phyloP scores from a whole-genome alignment of 1,139 yeast species.

The Candida freyschussii region DNA sequence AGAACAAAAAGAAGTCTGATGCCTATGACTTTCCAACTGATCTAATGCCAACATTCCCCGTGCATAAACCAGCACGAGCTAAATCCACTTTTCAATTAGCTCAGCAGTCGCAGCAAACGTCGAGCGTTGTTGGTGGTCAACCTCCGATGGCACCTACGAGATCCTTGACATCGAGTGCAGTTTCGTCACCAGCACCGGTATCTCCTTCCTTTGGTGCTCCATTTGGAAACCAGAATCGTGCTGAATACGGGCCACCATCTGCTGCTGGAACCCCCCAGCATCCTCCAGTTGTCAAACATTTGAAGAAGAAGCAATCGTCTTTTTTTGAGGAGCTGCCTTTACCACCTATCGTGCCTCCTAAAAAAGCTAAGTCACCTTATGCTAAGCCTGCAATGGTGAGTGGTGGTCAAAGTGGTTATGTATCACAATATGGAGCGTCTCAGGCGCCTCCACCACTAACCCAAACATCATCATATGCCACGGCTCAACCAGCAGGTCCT shows the following conservation, averaged over 20 bases:
- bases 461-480: too few species aligned
- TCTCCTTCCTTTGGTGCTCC: neutral
- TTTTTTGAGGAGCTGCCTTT: constrained; percentile 56
- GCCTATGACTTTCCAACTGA: constrained; percentile 78
- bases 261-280: constrained; percentile 17
- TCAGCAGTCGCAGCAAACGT: constrained; percentile 6
- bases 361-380: constrained; percentile 6
- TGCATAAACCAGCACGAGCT: constrained; percentile 26
- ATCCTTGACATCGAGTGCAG: too few species aligned
- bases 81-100: constrained; percentile 6
- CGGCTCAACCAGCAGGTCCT: too few species aligned
- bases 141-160: constrained; percentile 5
- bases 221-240: neutral
- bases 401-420: too few species aligned
- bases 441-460: too few species aligned
- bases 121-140: too few species aligned
- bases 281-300: constrained; percentile 10
- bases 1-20: constrained; percentile 55
- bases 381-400: too few species aligned
- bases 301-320: constrained; percentile 31
- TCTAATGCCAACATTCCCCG: constrained; percentile 40
- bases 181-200: constrained; percentile 1
- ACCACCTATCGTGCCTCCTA: constrained; percentile 22
- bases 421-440: too few species aligned
- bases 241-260: neutral